phyloP scores from a whole-genome alignment of 352 stramenopile genomes.

The Phytophthora uliginosa region DNA sequence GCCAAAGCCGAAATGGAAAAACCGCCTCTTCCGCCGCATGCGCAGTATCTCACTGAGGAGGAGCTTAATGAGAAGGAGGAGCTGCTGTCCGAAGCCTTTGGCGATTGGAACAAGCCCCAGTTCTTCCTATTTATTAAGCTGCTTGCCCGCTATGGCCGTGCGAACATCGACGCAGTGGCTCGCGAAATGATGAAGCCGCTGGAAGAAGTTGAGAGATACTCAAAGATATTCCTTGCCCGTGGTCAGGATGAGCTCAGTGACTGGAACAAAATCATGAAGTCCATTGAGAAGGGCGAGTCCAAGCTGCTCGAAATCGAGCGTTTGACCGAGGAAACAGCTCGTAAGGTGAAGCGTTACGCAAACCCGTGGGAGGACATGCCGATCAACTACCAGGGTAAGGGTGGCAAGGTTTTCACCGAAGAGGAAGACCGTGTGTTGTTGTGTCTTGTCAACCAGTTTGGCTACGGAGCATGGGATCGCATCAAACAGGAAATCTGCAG shows the following conservation, averaged over 20 bases:
- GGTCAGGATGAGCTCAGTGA: slow-evolving; percentile 81
- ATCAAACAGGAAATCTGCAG: slow-evolving; percentile 97
- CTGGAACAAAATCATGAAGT: slow-evolving; percentile 89
- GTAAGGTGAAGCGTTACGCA: slow-evolving; percentile 82
- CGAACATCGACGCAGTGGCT: slow-evolving; percentile 79
- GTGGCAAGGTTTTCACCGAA: slow-evolving; percentile 95
- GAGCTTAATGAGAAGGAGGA: slow-evolving; percentile 93
- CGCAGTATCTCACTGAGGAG: slow-evolving; percentile 86
- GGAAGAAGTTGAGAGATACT: slow-evolving; percentile 81
- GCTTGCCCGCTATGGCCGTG: slow-evolving; percentile 80
- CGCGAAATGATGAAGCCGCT: slow-evolving; percentile 88
- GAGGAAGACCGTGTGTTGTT: slow-evolving; percentile 99
- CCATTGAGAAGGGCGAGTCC: slow-evolving; percentile 90
- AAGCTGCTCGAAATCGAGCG: slow-evolving; percentile 91
- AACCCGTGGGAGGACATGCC: slow-evolving; percentile 91
- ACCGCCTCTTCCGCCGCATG: slow-evolving; percentile 73
- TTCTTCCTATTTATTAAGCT: slow-evolving; percentile 91
- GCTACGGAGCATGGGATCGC: slow-evolving; percentile 97
- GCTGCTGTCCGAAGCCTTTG: slow-evolving; percentile 89
- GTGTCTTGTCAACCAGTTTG: slow-evolving; percentile 98
- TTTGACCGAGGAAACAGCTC: slow-evolving; percentile 77
- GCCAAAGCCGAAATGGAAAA: slow-evolving; percentile 85
- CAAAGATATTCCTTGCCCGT: slow-evolving; percentile 70
- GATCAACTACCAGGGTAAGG: slow-evolving; percentile 92
- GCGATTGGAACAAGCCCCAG: slow-evolving; percentile 91